Evolutionary conservation across 257 asterid species (phyloP).

Genomic region (Solanum lycopersicoides): DNA sequence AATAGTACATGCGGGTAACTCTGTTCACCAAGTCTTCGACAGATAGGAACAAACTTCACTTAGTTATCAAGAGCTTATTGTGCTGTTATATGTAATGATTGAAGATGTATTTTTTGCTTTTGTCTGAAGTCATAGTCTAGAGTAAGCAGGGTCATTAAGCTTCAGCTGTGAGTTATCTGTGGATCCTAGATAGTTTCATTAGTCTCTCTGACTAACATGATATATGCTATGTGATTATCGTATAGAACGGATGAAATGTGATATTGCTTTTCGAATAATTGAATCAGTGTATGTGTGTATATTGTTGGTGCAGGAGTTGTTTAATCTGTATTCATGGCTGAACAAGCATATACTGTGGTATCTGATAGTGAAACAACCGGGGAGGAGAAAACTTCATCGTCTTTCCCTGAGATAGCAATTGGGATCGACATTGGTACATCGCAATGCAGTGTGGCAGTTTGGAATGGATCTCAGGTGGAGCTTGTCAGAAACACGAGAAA

Average conservation of each 20-base stretch:
- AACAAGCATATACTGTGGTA: constrained; percentile 74
- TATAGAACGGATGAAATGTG: not conserved
- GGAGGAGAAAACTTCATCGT: constrained; percentile 49
- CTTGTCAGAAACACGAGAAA: constrained; percentile 58
- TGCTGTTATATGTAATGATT: not conserved
- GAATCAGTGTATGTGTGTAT: not conserved
- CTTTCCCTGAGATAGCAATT: constrained; percentile 50
- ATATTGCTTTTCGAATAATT: not conserved
- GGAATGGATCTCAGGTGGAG: constrained; percentile 69
- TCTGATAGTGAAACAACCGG: constrained; percentile 79
- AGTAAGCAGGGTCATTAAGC: not conserved
- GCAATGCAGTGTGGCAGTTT: constrained; percentile 73
- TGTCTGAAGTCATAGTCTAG: not conserved
- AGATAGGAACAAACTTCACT: too few species aligned
- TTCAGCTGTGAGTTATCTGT: not conserved
- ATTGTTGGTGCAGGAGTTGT: constrained; percentile 5
- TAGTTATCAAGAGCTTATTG: not conserved
- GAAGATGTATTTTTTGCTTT: not conserved
- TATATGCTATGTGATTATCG: not conserved
- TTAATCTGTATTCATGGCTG: constrained; percentile 36
- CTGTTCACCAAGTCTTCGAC: too few species aligned
- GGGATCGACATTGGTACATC: constrained; percentile 93
- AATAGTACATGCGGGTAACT: not conserved
- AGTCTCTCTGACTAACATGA: not conserved
- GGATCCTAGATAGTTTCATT: not conserved